Conservation (phyloP, 164 flowering plant genomes). For the Amborella trichopoda region DNA sequence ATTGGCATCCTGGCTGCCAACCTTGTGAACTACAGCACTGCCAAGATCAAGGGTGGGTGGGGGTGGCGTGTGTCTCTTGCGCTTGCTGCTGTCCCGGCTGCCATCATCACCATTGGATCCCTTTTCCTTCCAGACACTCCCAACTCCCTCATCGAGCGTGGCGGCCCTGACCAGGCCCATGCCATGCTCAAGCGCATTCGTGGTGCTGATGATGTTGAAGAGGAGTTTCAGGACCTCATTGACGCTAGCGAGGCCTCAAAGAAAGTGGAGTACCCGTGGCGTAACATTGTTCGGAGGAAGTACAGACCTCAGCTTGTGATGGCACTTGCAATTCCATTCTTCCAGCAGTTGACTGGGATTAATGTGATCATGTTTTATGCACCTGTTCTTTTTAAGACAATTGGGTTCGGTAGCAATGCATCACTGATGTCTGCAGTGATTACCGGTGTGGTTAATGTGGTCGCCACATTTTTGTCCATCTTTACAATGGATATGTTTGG, state of each 20-base stretch:
- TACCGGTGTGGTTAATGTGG: constrained; percentile 16
- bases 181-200: constrained; percentile 15
- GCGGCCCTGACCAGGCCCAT: constrained; percentile 7
- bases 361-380: constrained; percentile 28
- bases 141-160: constrained; percentile 20
- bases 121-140: constrained; percentile 27
- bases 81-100: constrained; percentile 21
- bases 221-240: constrained; percentile 15
- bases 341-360: constrained; percentile 20
- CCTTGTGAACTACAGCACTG: constrained; percentile 15
- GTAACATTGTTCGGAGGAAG: constrained; percentile 9
- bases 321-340: constrained; percentile 19
- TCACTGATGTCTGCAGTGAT: constrained; percentile 17
- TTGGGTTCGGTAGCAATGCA: constrained; percentile 16
- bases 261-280: constrained; percentile 17
- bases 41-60: constrained; percentile 24
- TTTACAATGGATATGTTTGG: constrained; percentile 12
- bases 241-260: constrained; percentile 12
- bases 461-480: constrained; percentile 15
- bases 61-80: constrained; percentile 27
- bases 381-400: constrained; percentile 17
- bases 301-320: constrained; percentile 19
- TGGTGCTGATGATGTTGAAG: constrained; percentile 14
- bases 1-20: constrained; percentile 20
- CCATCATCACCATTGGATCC: constrained; percentile 17